Conservation (phyloP, 2,329 filamentous ascomycete species). For the Thelonectria blattea region DNA sequence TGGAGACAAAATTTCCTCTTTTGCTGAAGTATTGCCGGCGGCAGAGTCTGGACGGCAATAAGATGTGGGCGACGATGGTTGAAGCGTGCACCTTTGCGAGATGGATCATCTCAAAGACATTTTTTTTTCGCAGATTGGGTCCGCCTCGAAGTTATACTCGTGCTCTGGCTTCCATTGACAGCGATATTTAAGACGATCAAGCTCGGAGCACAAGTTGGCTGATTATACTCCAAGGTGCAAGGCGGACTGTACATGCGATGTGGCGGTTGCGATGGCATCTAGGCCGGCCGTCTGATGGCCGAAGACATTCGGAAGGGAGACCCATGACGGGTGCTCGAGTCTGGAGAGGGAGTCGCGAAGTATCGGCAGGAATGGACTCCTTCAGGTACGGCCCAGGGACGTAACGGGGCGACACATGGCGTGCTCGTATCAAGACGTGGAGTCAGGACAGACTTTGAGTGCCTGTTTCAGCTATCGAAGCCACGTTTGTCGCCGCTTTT, state of each 20-base stretch:
- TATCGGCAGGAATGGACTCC: neutral
- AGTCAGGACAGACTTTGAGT: neutral
- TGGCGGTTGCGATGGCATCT: neutral
- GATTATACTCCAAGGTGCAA: neutral
- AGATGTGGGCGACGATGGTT: neutral
- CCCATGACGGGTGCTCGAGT: neutral
- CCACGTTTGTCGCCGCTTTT: constrained; percentile 3
- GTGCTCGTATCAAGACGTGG: neutral
- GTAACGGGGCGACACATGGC: neutral
- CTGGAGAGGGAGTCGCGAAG: neutral
- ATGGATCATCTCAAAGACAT: neutral
- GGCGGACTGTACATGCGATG: neutral
- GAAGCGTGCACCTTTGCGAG: neutral
- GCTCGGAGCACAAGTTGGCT: neutral
- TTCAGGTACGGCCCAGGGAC: neutral
- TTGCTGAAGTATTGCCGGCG: neutral
- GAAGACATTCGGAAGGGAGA: neutral
- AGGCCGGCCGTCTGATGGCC: neutral
- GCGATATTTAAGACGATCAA: neutral
- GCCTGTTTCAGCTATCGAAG: neutral
- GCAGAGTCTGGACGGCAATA: neutral
- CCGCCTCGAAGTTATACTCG: neutral
- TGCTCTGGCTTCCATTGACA: neutral
- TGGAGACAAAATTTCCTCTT: neutral
- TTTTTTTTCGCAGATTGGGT: neutral